Conservation (phyloP, 1,139 yeast species). For the Torulaspora pretoriensis region DNA sequence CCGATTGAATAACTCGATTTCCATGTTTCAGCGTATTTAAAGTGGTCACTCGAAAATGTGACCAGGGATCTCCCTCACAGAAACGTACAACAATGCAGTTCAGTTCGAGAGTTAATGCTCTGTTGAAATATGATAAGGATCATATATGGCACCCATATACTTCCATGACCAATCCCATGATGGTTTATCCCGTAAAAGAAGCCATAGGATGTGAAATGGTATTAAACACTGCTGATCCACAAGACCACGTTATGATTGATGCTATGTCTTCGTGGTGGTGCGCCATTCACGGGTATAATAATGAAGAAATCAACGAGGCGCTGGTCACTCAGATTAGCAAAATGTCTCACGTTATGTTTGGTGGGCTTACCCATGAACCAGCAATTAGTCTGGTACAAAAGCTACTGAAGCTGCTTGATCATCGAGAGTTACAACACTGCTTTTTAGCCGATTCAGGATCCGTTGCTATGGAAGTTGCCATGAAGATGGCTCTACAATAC, state of each 20-base stretch:
- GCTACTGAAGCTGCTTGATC: conserved; percentile 28
- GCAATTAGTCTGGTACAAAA: conserved; percentile 29
- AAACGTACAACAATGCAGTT: conserved; percentile 1
- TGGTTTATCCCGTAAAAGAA: conserved; percentile 33
- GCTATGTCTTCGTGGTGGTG: conserved; percentile 41
- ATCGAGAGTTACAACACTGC: conserved; percentile 26
- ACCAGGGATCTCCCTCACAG: not conserved
- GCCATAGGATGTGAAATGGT: conserved; percentile 30
- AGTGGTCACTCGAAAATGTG: too few species aligned
- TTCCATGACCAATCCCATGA: conserved; percentile 31
- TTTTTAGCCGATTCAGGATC: conserved; percentile 47
- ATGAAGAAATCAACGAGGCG: conserved; percentile 33
- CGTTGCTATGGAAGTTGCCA: conserved; percentile 52
- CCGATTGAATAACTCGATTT: too few species aligned
- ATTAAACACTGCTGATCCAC: conserved; percentile 16
- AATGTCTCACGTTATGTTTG: conserved; percentile 38
- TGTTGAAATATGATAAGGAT: conserved; percentile 28
- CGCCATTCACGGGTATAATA: conserved; percentile 37
- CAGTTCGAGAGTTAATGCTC: conserved; percentile 6
- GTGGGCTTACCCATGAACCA: conserved; percentile 37
- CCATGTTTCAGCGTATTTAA: too few species aligned
- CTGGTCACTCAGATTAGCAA: conserved; percentile 25
- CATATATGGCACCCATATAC: conserved; percentile 40
- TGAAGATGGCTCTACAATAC: conserved; percentile 51
- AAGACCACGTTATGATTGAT: conserved; percentile 26